Conservation (phyloP, 2,329 filamentous ascomycete species). For the Lachnellula arida region DNA sequence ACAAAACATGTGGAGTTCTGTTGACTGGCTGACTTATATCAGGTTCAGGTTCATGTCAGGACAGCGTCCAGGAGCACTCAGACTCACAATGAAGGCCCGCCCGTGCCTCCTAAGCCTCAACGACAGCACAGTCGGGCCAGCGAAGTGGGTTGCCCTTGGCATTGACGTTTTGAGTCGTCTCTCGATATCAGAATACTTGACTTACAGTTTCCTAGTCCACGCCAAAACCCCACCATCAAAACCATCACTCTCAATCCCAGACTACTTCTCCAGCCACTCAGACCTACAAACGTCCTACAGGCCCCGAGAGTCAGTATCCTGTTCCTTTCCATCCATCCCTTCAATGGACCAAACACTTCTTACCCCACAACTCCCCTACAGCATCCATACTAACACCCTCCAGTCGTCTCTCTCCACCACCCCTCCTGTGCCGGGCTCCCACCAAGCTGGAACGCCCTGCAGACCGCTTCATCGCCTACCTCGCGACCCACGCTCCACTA, state of each 20-base stretch:
- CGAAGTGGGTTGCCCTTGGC: background rate
- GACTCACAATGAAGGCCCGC: background rate
- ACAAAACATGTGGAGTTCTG: background rate
- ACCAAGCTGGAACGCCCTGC: conserved; percentile 17
- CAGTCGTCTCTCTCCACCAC: conserved; percentile 9
- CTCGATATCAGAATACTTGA: no score
- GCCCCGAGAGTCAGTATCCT: background rate
- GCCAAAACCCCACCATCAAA: no score
- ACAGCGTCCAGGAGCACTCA: background rate
- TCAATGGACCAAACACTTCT: background rate
- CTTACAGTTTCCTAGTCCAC: no score
- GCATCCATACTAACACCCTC: background rate
- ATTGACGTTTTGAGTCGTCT: background rate
- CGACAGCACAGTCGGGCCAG: background rate
- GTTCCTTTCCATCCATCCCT: background rate
- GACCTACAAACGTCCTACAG: background rate
- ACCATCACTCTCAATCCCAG: no score
- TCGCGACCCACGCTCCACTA: conserved; percentile 26
- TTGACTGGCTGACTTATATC: no score
- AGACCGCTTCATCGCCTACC: conserved; percentile 28
- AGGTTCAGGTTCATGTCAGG: background rate
- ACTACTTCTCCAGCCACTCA: background rate
- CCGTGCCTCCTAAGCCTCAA: background rate
- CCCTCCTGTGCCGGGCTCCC: conserved; percentile 22
- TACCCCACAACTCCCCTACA: background rate